phyloP scores from a whole-genome alignment of 129 eudicot genomes.

The Ambrosia artemisiifolia region DNA sequence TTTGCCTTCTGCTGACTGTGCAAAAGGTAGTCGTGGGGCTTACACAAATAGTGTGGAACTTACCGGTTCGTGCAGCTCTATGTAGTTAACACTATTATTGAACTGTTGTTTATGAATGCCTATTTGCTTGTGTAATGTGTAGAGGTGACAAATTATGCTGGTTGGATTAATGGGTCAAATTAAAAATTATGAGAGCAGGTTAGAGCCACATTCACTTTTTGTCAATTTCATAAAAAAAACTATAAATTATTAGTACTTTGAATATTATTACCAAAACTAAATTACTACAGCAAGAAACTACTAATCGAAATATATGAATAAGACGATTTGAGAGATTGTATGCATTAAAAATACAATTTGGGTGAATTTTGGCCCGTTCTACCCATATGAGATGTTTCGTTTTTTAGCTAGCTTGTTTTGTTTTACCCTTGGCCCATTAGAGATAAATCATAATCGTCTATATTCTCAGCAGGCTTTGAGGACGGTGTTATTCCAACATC shows the following conservation, averaged over 20 bases:
- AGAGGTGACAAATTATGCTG: neutral
- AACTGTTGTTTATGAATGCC: neutral
- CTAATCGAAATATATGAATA: neutral
- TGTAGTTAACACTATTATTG: neutral
- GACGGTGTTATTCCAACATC: conserved; percentile 84
- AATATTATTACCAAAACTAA: neutral
- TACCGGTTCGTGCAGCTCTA: conserved; percentile 46
- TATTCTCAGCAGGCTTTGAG: conserved; percentile 58
- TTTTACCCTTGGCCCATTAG: neutral
- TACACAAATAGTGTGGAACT: conserved; percentile 80
- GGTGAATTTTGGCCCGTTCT: neutral
- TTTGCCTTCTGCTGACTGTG: conserved; percentile 98
- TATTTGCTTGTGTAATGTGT: neutral
- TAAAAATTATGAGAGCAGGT: neutral
- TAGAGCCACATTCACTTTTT: neutral
- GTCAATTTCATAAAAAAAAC: neutral
- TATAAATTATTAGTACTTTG: neutral
- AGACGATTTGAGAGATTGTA: neutral
- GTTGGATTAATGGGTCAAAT: conserved; percentile 10
- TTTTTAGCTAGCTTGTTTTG: neutral
- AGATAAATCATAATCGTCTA: neutral
- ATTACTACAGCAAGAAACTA: neutral
- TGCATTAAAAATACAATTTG: neutral
- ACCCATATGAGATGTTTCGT: neutral
- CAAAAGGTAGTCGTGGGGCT: conserved; percentile 99